Evolutionary conservation across 1,139 yeast genomes (phyloP), one percentile per base, ranked within the genome.

Genomic region (Meyerozyma sp.): DNA sequence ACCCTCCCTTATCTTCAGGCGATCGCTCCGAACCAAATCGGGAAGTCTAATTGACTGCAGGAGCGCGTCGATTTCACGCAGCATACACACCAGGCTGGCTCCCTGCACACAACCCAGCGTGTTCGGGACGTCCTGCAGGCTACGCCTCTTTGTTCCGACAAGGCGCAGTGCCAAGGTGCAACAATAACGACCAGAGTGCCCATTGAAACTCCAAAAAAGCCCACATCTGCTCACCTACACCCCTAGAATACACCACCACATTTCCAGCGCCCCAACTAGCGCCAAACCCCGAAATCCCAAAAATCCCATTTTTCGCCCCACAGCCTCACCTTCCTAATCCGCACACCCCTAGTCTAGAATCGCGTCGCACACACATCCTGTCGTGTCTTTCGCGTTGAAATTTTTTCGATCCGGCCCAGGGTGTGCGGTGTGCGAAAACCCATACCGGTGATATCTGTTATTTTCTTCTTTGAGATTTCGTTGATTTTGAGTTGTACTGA

Each of bases 361-460:
- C 37, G 37, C 37, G 37, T 18, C 37, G 36, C 36, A n/a, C n/a
- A 6, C 36, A n/a, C 14, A 11, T 2, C 4, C 14, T 13, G 20
- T 11, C 37, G 16, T 10, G 37, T 10, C 26, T 20, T 34, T 34
- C 37, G 37, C 37, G 37, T 34, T 34, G 37, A 34, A 34, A 34
- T 34, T 34, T 34, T 34, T 34, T 34, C 37, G 37, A 34, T 34
- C 37, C 9, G 37, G 27, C 8, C 27, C 11, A 34, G 37, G 37
- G 37, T 34, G 37, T 34, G 37, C 37, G 37, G 37, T 34, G n/a
- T n/a, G 37, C 37, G 37, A 34, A 34, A 34, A 9, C 37, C n/a
- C 25, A 20, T 34, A 21, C 25, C 7, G 25, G 26, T 18, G 35
- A 18, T 34, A 20, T 34, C 37, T 34, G 37, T 16, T 34, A 34